These are phyloP conservation scores for Thalassiosira oceanica DNA, from an alignment of 352 stramenopile species.

Conservation along the genomic window DNA sequence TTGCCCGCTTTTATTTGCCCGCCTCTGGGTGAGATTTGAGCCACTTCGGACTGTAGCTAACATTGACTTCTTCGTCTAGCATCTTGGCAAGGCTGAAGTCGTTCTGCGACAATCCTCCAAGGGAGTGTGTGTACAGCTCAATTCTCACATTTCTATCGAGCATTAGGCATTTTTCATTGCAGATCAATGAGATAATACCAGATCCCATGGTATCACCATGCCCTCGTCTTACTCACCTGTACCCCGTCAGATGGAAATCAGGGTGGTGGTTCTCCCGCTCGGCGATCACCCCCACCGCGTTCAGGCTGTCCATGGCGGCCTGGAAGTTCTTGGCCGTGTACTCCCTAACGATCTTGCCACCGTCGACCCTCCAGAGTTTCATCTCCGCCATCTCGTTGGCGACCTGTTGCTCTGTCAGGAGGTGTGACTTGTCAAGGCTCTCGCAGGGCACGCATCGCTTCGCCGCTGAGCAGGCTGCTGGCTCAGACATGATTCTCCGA, in stretches of 20 bases:
- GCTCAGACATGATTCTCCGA: no score
- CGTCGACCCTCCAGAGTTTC: conserved; percentile 22
- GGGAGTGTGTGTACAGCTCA: conserved; percentile 76
- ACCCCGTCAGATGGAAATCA: conserved; percentile 82
- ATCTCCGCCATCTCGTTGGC: conserved; percentile 22
- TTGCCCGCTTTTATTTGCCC: conserved; percentile 1
- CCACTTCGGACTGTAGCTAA: conserved; percentile 83
- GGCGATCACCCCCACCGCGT: conserved; percentile 74
- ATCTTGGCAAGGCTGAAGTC: conserved; percentile 78
- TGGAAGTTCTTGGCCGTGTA: conserved; percentile 81
- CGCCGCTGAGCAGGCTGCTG: conserved; percentile 7
- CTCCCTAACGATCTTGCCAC: conserved; percentile 18
- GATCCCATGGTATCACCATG: no score
- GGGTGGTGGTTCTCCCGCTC: conserved; percentile 82
- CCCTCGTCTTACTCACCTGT: no score
- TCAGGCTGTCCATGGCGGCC: conserved; percentile 72
- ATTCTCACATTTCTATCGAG: conserved; percentile 81
- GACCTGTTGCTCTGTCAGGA: conserved; percentile 43
- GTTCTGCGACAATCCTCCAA: conserved; percentile 80
- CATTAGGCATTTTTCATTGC: no score
- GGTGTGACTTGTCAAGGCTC: conserved; percentile 49
- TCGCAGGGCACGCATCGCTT: conserved; percentile 54
- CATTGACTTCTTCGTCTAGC: conserved; percentile 67
- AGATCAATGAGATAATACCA: no score
- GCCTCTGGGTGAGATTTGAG: conserved; percentile 53